Evolutionary conservation across 2,329 filamentous ascomycete species (phyloP).

Genomic region (Epichloe uncinata): DNA sequence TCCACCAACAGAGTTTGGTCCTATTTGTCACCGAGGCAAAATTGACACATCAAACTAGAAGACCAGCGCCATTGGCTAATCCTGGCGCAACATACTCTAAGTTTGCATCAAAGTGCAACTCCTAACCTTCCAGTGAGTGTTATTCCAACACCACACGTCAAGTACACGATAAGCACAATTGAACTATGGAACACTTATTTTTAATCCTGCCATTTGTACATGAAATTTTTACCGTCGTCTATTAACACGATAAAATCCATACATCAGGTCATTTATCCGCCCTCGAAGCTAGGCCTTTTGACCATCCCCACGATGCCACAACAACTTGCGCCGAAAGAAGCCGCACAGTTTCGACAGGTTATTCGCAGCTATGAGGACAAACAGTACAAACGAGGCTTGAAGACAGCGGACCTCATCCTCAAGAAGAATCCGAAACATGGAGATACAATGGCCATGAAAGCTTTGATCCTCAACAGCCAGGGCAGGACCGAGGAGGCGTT

Average conservation of each 20-base stretch:
- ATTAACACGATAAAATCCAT: background rate
- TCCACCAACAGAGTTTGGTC: background rate
- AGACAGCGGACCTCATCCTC: slow-evolving; percentile 91
- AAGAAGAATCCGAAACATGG: slow-evolving; percentile 92
- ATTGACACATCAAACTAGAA: background rate
- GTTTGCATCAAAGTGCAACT: background rate
- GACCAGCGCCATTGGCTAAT: background rate
- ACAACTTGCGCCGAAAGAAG: slow-evolving; percentile 73
- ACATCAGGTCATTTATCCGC: background rate
- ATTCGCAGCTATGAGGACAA: slow-evolving; percentile 97
- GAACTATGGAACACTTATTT: background rate
- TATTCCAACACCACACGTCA: no score
- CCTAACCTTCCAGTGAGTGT: background rate
- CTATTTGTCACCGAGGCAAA: background rate
- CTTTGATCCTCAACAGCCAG: slow-evolving; percentile 84
- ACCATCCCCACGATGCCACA: slow-evolving; percentile 46
- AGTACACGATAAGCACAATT: background rate
- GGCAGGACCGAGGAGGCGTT: slow-evolving; percentile 93
- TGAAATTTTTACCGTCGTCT: background rate
- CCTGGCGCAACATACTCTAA: background rate
- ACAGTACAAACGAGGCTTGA: slow-evolving; percentile 90
- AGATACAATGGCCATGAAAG: slow-evolving; percentile 98
- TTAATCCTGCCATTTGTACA: background rate
- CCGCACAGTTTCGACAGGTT: slow-evolving; percentile 83
- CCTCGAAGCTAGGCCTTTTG: background rate